These are phyloP conservation scores for Fomitopsis betulina DNA, from an alignment of 1,284 basidiomycete genomes.

Conservation along the genomic window DNA sequence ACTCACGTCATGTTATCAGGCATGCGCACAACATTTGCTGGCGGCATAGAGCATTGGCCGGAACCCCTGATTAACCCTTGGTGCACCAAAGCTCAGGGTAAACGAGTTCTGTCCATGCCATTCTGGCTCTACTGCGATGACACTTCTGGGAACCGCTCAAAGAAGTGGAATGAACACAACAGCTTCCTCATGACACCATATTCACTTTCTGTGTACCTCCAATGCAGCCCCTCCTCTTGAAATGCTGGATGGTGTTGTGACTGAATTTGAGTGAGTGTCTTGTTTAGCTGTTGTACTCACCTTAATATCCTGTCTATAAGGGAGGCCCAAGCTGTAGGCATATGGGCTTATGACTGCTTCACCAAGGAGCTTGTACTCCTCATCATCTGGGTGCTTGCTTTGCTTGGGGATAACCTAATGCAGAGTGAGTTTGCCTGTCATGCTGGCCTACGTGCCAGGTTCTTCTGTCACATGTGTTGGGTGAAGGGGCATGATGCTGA, in stretches of 20 bases:
- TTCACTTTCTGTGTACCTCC: slow-evolving; percentile 38
- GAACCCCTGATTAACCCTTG: background rate
- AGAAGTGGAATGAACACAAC: slow-evolving; percentile 44
- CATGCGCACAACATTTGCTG: too few relatives aligned
- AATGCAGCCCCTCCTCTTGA: slow-evolving; percentile 37
- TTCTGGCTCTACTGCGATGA: slow-evolving; percentile 41
- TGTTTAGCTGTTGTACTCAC: too few relatives aligned
- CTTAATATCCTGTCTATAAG: background rate
- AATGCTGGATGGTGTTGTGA: slow-evolving; percentile 51
- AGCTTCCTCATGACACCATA: slow-evolving; percentile 29
- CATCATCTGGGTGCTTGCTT: slow-evolving; percentile 28
- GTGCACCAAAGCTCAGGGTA: slow-evolving; percentile 5
- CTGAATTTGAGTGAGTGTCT: slow-evolving; percentile 36
- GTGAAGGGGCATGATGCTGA: slow-evolving; percentile 28
- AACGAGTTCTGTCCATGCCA: slow-evolving; percentile 20
- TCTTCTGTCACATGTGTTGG: slow-evolving; percentile 34
- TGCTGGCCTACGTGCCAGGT: slow-evolving; percentile 33
- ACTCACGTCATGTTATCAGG: too few relatives aligned
- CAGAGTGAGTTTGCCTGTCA: slow-evolving; percentile 40
- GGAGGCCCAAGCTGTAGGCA: slow-evolving; percentile 20
- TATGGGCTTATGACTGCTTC: slow-evolving; percentile 33
- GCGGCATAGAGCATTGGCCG: too few relatives aligned
- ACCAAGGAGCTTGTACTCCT: slow-evolving; percentile 27
- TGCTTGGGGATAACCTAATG: slow-evolving; percentile 43
- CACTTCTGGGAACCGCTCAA: slow-evolving; percentile 37